phyloP scores from a whole-genome alignment of 768 basidiomycete species.

The Tephrocybe rancida region DNA sequence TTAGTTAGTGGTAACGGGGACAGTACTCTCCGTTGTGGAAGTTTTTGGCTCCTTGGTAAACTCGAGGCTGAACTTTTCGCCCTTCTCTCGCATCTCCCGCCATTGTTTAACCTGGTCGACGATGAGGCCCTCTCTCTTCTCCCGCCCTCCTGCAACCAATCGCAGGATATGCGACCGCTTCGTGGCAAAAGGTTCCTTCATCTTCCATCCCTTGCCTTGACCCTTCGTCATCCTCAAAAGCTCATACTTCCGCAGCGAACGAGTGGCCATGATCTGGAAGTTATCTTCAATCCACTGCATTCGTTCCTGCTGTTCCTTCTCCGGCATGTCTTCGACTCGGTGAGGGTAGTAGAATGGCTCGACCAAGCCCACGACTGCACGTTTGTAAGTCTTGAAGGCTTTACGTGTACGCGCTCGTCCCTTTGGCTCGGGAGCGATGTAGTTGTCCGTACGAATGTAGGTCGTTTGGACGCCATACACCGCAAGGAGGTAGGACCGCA shows the following conservation, averaged over 20 bases:
- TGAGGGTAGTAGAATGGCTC: constrained; percentile 95
- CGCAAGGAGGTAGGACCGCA: constrained; percentile 81
- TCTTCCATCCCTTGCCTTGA: constrained; percentile 42
- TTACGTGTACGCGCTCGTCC: constrained; percentile 31
- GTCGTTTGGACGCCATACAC: constrained; percentile 90
- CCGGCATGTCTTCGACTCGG: constrained; percentile 75
- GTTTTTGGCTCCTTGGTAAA: background rate
- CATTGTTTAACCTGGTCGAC: constrained; percentile 35
- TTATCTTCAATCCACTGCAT: constrained; percentile 65
- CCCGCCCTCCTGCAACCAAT: constrained; percentile 43
- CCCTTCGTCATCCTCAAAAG: constrained; percentile 39
- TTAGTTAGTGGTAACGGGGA: constrained; percentile 7
- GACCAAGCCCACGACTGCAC: constrained; percentile 87
- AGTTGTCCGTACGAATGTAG: constrained; percentile 95
- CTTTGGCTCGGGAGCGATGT: constrained; percentile 56
- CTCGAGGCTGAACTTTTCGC: constrained; percentile 25
- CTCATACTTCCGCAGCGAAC: constrained; percentile 38
- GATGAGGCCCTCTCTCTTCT: constrained; percentile 41
- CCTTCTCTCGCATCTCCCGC: constrained; percentile 34
- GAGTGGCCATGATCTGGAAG: constrained; percentile 49
- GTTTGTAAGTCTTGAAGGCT: constrained; percentile 74
- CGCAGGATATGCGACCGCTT: constrained; percentile 49
- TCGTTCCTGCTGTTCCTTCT: constrained; percentile 52
- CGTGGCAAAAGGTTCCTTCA: constrained; percentile 42
- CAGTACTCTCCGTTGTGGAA: constrained; percentile 3